Base-by-base conservation (phyloP, 73 alveolate species). In the Strombidium stylifer region DNA sequence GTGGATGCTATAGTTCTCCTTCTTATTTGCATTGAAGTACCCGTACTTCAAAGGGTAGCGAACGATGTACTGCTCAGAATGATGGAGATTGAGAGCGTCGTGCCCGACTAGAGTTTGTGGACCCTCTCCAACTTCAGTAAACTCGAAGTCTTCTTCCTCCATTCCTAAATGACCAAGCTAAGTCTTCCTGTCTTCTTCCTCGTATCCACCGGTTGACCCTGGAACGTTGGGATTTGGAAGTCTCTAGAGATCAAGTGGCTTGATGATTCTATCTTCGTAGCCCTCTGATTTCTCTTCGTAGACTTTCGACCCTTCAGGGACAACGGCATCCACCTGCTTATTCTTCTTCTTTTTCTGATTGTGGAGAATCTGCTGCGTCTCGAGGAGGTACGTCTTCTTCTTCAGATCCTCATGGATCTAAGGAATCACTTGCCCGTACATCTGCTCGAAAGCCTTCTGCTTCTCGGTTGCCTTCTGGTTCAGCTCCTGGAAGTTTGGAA, bases 281-380 rank as follows among this genome's bases (percentile, higher is more conserved):
- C n/a, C n/a, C n/a, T n/a, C n/a, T n/a, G n/a, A n/a, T n/a, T n/a
- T n/a, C n/a, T n/a, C n/a, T n/a, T n/a, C n/a, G n/a, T n/a, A n/a
- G n/a, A n/a, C n/a, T n/a, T n/a, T n/a, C n/a, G n/a, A n/a, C 74
- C 91, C 60, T 73, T 91, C 50, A 14, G 28, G 25, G n/a, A 65
- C 10, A n/a, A n/a, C n/a, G n/a, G n/a, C n/a, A n/a, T n/a, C n/a
- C n/a, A n/a, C n/a, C n/a, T n/a, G n/a, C n/a, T n/a, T n/a, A n/a
- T n/a, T n/a, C n/a, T n/a, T n/a, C n/a, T n/a, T n/a, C n/a, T n/a
- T n/a, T n/a, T n/a, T n/a, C n/a, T n/a, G n/a, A n/a, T n/a, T n/a
- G n/a, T n/a, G n/a, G n/a, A n/a, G n/a, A n/a, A n/a, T n/a, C n/a
- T n/a, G n/a, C n/a, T n/a, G n/a, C n/a, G n/a, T n/a, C n/a, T n/a